A percentile compares a stretch with the other conserved stretches of the same genome.
These are phyloP conservation scores for Sarcomyxa edulis DNA, from an alignment of 768 basidiomycete species.

Conservation along the genomic window DNA sequence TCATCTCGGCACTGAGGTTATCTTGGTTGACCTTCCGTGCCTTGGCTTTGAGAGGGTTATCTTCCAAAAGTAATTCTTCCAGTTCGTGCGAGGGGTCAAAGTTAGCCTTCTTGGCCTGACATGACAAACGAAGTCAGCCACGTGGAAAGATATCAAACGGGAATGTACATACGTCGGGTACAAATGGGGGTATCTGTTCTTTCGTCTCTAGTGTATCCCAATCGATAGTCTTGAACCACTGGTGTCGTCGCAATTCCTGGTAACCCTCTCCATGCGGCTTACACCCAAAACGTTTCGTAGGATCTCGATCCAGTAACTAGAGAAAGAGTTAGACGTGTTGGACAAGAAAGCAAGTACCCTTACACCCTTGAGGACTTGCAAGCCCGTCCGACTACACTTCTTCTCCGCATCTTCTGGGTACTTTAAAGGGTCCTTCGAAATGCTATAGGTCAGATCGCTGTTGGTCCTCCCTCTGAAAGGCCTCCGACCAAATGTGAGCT, in stretches of 20 bases:
- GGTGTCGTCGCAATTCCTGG: constrained; percentile 70
- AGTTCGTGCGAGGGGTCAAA: constrained; percentile 98
- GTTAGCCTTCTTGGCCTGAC: constrained; percentile 98
- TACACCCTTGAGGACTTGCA: constrained; percentile 79
- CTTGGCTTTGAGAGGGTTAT: constrained; percentile 94
- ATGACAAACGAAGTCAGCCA: constrained; percentile 6
- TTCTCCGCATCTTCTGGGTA: constrained; percentile 89
- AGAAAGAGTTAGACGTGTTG: constrained; percentile 5
- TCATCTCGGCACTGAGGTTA: constrained; percentile 85
- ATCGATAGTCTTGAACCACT: constrained; percentile 88
- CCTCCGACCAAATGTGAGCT: constrained; percentile 85
- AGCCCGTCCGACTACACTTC: constrained; percentile 70
- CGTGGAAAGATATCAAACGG: constrained; percentile 6
- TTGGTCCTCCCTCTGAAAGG: constrained; percentile 95
- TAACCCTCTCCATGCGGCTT: constrained; percentile 75
- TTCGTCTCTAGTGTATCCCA: constrained; percentile 86
- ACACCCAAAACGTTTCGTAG: constrained; percentile 75
- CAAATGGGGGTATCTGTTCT: constrained; percentile 72
- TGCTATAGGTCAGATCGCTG: constrained; percentile 87
- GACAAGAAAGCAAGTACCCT: constrained; percentile 21
- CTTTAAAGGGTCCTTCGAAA: constrained; percentile 77
- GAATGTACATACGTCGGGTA: constrained; percentile 68
- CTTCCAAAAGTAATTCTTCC: constrained; percentile 92
- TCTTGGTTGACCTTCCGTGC: constrained; percentile 90
- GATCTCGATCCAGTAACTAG: constrained; percentile 86